Evolutionary conservation across 2,329 filamentous ascomycete genomes (phyloP), one percentile per base, ranked within the genome.

Genomic region (Aspergillus sp.): DNA sequence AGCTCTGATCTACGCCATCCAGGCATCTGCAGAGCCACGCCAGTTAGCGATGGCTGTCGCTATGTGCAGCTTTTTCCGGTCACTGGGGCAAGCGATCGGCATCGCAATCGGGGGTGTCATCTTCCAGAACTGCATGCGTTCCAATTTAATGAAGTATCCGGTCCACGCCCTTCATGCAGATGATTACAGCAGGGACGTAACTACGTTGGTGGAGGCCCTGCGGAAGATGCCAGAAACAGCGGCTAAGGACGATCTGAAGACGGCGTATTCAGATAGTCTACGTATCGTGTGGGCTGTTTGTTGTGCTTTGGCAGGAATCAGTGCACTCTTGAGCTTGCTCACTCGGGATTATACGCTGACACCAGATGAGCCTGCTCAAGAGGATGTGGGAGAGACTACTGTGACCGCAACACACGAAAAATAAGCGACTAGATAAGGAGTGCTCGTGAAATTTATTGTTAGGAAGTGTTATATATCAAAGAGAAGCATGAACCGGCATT

Each of bases 111-210:
- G 81, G 2, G 83, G 84, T 4, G 81, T 83, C 29, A 75, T 85
- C 42, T 87, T 88, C 66, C 82, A 88, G 62, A 88, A 86, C n/a
- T n/a, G n/a, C n/a, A n/a, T n/a, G n/a, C 13, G 6, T 12, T n/a
- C 63, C 36, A 74, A 78, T 47, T 61, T 85, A 36, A 51, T 68
- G 10, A 67, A 61, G 2, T 74, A 74, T 37, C 68, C 76, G 0
- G 61, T 66, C 19, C 71, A 81, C 40, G 75, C 73, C 1, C 61
- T 63, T 5, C 61, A 70, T 43, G 77, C 77, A 0, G 59, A 50
- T 2, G 67, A 70, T 37, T 79, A 79, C 56, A 76, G 76, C 9
- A 70, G 71, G 42, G 78, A 85, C 57, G 78, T 81, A 0, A 78
- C 79, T 0, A 75, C 73, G 0, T 67, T 85, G 9, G 78, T 84